A percentile compares a stretch with the other conserved stretches of the same genome.
Conservation (phyloP, 768 basidiomycete species). For the Lactarius psammicola region DNA sequence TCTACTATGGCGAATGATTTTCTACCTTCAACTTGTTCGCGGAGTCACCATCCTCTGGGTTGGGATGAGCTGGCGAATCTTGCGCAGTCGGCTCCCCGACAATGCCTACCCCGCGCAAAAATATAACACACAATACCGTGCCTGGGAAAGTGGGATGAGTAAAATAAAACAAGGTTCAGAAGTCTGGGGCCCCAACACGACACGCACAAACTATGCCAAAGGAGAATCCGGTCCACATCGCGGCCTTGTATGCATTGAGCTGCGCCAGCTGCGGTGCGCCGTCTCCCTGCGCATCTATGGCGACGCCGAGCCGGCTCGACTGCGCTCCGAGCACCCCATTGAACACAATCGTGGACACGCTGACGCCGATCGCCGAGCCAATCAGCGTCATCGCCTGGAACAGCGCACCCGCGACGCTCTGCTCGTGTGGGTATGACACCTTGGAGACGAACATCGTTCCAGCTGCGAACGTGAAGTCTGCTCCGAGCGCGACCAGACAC, state of each 20-base stretch:
- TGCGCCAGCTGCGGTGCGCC: constrained; percentile 40
- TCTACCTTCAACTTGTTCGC: neutral
- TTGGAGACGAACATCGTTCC: constrained; percentile 77
- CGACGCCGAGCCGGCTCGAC: constrained; percentile 37
- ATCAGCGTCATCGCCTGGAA: constrained; percentile 83
- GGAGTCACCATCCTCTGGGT: neutral
- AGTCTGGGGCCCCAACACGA: neutral
- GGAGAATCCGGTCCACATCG: constrained; percentile 62
- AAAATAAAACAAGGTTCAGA: neutral
- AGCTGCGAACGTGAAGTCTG: constrained; percentile 71
- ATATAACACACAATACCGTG: constrained; percentile 16
- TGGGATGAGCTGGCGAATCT: neutral
- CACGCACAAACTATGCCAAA: constrained; percentile 59
- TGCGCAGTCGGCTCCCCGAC: constrained; percentile 37
- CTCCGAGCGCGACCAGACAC: constrained; percentile 64
- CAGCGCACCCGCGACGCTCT: constrained; percentile 70
- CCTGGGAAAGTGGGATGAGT: constrained; percentile 12
- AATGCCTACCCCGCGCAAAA: constrained; percentile 43
- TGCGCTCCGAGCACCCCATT: constrained; percentile 46
- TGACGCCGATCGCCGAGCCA: constrained; percentile 67
- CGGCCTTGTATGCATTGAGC: constrained; percentile 58
- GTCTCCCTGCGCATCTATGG: constrained; percentile 32
- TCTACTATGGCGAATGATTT: neutral
- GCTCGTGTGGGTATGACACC: constrained; percentile 63
- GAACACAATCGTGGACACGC: constrained; percentile 72